These are phyloP conservation scores for Sclerotinia nivalis DNA, from an alignment of 2,329 filamentous ascomycete genomes.

Conservation along the genomic window DNA sequence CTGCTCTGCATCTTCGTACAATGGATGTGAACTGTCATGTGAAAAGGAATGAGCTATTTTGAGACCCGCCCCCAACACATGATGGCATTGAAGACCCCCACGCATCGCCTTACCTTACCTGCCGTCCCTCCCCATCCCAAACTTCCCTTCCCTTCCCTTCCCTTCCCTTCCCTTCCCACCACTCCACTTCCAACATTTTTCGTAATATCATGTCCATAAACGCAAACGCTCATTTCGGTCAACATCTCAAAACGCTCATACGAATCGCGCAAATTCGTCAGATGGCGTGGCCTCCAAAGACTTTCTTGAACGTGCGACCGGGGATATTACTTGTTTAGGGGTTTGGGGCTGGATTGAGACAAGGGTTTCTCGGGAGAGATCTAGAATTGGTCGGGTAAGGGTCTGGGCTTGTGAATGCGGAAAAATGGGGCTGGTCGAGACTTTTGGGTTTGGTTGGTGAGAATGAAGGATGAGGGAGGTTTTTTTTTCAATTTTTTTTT, in stretches of 20 bases:
- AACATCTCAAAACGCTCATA: too few relatives aligned
- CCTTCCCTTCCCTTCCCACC: not conserved
- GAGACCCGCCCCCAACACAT: not conserved
- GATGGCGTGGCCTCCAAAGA: not conserved
- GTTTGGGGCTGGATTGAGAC: not conserved
- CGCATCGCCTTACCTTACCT: too few relatives aligned
- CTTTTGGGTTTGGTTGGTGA: not conserved
- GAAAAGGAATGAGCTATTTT: too few relatives aligned
- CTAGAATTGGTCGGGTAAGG: not conserved
- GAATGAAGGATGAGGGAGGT: not conserved
- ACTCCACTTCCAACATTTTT: not conserved
- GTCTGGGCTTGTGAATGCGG: not conserved
- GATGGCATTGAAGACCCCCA: not conserved
- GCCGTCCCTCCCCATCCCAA: too few relatives aligned
- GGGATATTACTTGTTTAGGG: not conserved
- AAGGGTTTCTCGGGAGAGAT: not conserved
- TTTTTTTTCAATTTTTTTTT: too few relatives aligned
- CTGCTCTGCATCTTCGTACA: not conserved
- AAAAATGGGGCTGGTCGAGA: not conserved
- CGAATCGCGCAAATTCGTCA: too few relatives aligned
- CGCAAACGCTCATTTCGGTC: not conserved
- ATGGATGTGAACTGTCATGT: not conserved
- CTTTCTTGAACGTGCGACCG: not conserved
- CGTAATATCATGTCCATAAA: not conserved
- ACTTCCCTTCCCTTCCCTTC: not conserved